Evolutionary conservation across 179 eudicot species (phyloP), one percentile per base, ranked within the genome.

Genomic region (Beta lomatogona): DNA sequence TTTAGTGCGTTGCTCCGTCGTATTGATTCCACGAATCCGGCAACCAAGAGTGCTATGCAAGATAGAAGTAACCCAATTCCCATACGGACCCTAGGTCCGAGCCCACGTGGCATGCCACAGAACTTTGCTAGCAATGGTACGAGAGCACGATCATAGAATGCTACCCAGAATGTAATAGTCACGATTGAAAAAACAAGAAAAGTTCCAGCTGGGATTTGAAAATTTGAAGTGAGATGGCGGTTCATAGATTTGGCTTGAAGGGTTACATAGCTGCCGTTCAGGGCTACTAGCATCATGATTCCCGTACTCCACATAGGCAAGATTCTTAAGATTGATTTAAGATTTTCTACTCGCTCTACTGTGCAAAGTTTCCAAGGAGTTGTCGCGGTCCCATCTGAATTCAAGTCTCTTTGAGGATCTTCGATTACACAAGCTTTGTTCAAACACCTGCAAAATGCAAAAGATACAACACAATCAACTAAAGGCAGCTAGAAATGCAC

Each of bases 241-340:
- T 90, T 83, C 92, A 88, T 87, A 44, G 86, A 54, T n/a, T 64
- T 77, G 13, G 94, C 91, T 88, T 91, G 94, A 52, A 91, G 87
- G 4, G 86, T 54, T 0, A 85, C 80, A 28, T 86, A 86, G 25
- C 85, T 72, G 66, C 22, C 63, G 21, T 79, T 77, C 10, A 86
- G n/a, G 46, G 78, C 65, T 1, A 85, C 71, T 22, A 82, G 78
- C 58, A 88, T 60, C 83, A 93, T 69, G 58, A 90, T 88, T 19
- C 90, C 91, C 0, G 94, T 78, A 0, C 91, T 87, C 90, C 94
- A 91, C 74, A 93, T 76, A 11, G 94, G 94, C 48, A 93, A 22
- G 46, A 90, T 81, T 69, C 84, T 87, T 12, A 90, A 22, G 0
- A 93, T 65, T 0, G 90, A 67, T 83, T 93, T 93, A 5, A 91